Base-by-base conservation (phyloP, 208 protist genomes). In the Plasmodiophora brassicae region DNA sequence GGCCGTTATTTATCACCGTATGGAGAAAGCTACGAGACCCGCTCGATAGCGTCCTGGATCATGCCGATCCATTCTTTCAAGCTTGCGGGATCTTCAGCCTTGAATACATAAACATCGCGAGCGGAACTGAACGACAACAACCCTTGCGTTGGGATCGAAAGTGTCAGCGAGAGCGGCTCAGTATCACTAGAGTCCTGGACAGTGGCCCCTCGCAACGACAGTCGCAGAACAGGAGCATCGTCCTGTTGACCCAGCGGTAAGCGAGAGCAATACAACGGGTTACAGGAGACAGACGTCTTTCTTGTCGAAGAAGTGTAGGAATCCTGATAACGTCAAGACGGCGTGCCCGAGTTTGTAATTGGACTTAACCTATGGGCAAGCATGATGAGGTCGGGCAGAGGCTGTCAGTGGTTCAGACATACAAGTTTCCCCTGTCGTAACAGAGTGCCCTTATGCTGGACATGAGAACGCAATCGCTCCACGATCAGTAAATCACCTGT, bases 301-400 rank as follows among this genome's bases (percentile, higher is more conserved):
- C 41, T 78, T 78, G 65, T 78, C 65, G 65, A 78, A 78, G 41
- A 78, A 78, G 5, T 36, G 65, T 32, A 78, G n/a, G n/a, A 78
- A 78, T 38, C 65, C 65, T 38, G 65, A 5, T 32, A 78, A 32
- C 20, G 65, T 78, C 41, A 78, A 36, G 65, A 78, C 65, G 20
- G 65, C 65, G 5, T 78, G 65, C 5, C 65, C 65, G 20, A 78
- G n/a, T 32, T 78, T 78, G 41, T 78, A 78, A 38, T 78, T 78
- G 5, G 65, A 78, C n/a, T 32, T 78, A 5, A 78, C 5, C 65
- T 78, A 32, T 14, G n/a, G n/a, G 41, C 5, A 38, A 78, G 32
- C n/a, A 78, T 44, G 32, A 44, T 36, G 10, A n/a, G n/a, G n/a
- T n/a, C n/a, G n/a, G n/a, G n/a, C n/a, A n/a, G n/a, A n/a, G n/a